A percentile compares a stretch with the other conserved stretches of the same genome.
Conservation (phyloP, 495 filamentous ascomycete species). For the Hyaloscypha finlandica region DNA sequence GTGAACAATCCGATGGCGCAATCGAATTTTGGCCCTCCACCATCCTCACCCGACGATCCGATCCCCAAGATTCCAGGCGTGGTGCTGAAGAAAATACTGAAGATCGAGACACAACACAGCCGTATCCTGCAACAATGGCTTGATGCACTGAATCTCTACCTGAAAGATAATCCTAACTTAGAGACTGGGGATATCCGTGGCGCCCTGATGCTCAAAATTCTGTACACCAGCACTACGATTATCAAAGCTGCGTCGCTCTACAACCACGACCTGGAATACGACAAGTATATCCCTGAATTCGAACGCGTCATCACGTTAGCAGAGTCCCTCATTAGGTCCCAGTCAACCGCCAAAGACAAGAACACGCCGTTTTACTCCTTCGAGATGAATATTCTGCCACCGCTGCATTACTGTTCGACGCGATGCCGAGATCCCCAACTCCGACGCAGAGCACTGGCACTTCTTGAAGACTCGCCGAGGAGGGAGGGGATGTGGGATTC, state of each 20-base stretch:
- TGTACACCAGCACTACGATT: background rate
- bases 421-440: background rate
- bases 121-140: background rate
- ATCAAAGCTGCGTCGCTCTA: background rate
- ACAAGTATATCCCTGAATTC: background rate
- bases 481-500: background rate
- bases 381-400: background rate
- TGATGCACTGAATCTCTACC: background rate
- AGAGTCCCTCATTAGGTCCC: background rate
- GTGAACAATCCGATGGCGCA: background rate
- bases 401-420: background rate
- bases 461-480: background rate
- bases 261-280: background rate
- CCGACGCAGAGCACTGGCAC: background rate
- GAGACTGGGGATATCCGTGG: background rate
- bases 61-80: background rate
- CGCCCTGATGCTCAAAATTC: background rate
- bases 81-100: background rate
- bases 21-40: background rate
- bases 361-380: background rate
- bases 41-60: background rate
- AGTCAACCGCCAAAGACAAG: background rate
- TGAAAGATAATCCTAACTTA: background rate
- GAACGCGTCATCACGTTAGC: background rate
- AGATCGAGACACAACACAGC: background rate